Evolutionary conservation across 2,329 filamentous ascomycete genomes (phyloP), one percentile per base, ranked within the genome.

Genomic region (Colletotrichum sp.): DNA sequence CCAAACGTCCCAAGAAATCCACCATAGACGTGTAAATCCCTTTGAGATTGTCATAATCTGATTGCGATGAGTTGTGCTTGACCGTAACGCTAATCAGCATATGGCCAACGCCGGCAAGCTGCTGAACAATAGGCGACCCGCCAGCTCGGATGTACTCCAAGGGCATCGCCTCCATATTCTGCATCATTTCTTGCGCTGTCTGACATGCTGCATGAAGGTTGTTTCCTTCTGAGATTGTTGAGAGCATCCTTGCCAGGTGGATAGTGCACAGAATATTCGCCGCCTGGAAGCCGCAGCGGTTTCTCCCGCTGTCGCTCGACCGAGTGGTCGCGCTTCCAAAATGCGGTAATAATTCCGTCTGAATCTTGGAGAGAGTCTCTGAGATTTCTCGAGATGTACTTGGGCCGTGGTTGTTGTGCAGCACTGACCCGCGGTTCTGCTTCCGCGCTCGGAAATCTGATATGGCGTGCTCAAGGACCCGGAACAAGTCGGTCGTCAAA

Each of bases 401-500:
- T 2, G 11, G 4, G 29, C 1, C n/a, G 13, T 55, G 3, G 3
- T 27, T 21, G 6, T 51, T 54, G 15, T 70, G 18, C 9, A 73
- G 36, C 6, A 62, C 34, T 6, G 71, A 71, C 15, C 33, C 51
- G 11, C 70, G 71, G 34, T 65, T 67, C 21, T 75, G 73, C 31
- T 68, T 57, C 33, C 29, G 59, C 15, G 73, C 72, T 2, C 79
- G 74, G 67, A 79, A 77, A n/a, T 75, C 76, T 27, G 71, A 78
- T 43, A 82, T 66, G 6, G 84, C 85, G 75, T 90, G 87, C 76
- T 91, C 89, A 12, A 91, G 80, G 8, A 90, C 83, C 5, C 88
- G 85, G 77, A 90, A 90, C 1, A 91, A 80, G 76, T 90, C 88
- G 0, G 87, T 89, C 6, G 85, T 87, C 67, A 90, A 89, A 77